Percentiles rank a stretch among this genome's conserved stretches.
Evolutionary conservation across 495 filamentous ascomycete species (phyloP).

Genomic region (Penicillium dipodomyicola): DNA sequence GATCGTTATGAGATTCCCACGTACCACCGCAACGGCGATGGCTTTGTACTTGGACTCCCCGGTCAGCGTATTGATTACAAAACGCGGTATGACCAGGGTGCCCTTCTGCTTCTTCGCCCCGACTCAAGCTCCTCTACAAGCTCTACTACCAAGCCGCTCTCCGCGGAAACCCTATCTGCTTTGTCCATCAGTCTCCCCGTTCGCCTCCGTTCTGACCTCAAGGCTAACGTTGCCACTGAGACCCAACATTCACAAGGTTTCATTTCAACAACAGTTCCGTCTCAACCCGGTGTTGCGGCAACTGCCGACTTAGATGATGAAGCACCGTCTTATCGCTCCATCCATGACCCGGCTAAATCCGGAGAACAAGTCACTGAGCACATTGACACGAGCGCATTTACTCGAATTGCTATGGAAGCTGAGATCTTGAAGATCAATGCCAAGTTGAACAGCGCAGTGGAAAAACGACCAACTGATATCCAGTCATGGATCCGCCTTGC

Average conservation of each 20-base stretch:
- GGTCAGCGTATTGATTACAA: conserved; percentile 54
- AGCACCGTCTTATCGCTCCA: conserved; percentile 64
- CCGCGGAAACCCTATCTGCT: neutral
- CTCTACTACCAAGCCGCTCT: neutral
- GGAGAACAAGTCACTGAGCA: conserved; percentile 33
- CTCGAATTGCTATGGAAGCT: conserved; percentile 32
- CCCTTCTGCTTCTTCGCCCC: conserved; percentile 45
- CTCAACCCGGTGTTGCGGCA: neutral
- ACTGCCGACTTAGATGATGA: conserved; percentile 43
- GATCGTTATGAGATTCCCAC: conserved; percentile 58
- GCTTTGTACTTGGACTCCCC: conserved; percentile 56
- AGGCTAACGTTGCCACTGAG: neutral
- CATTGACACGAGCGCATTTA: neutral
- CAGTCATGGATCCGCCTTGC: conserved; percentile 74
- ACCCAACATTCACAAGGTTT: neutral
- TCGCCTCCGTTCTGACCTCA: conserved; percentile 9
- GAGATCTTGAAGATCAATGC: conserved; percentile 51
- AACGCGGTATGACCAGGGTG: conserved; percentile 41
- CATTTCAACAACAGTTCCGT: neutral
- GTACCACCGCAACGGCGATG: conserved; percentile 59
- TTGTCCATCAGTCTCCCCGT: conserved; percentile 13
- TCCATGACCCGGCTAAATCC: conserved; percentile 62
- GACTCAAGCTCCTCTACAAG: neutral
- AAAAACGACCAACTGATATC: conserved; percentile 62
- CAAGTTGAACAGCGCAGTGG: conserved; percentile 57